A percentile compares a stretch with the other conserved stretches of the same genome.
Evolutionary conservation across 108 stramenopile genomes (phyloP).

Genomic region (Cyclostephanos tholiformis): DNA sequence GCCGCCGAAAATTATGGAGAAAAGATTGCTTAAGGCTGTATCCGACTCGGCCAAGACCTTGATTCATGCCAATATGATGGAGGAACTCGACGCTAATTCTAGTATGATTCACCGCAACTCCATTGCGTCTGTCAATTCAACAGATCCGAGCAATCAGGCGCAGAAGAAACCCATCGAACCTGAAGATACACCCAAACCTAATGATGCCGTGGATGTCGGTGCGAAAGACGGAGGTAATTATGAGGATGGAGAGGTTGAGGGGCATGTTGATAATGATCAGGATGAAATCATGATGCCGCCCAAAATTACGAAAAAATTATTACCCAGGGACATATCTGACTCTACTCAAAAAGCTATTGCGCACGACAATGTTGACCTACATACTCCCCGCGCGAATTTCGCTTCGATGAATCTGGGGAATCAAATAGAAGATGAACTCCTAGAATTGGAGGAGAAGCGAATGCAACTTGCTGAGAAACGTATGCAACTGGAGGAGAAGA

Average conservation of each 20-base stretch:
- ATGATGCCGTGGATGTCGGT: neutral
- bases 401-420: neutral
- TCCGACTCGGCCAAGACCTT: slow-evolving; percentile 8
- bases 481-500: neutral
- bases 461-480: slow-evolving; percentile 2
- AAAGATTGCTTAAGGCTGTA: neutral
- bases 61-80: neutral
- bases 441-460: slow-evolving; percentile 6
- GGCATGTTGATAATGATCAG: neutral
- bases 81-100: slow-evolving; percentile 1
- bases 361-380: neutral
- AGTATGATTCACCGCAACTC: neutral
- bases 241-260: neutral
- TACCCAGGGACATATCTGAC: neutral
- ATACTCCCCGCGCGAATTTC: neutral
- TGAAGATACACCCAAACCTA: neutral
- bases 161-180: neutral
- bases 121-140: neutral
- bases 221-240: neutral
- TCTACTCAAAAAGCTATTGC: slow-evolving; percentile 2
- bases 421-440: neutral
- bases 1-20: neutral
- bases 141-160: slow-evolving; percentile 4
- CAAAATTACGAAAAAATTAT: neutral
- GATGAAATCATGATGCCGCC: slow-evolving; percentile 14